A percentile compares a stretch with the other conserved stretches of the same genome.
Conservation (phyloP, 768 basidiomycete species). For the Lentinula detonsa region DNA sequence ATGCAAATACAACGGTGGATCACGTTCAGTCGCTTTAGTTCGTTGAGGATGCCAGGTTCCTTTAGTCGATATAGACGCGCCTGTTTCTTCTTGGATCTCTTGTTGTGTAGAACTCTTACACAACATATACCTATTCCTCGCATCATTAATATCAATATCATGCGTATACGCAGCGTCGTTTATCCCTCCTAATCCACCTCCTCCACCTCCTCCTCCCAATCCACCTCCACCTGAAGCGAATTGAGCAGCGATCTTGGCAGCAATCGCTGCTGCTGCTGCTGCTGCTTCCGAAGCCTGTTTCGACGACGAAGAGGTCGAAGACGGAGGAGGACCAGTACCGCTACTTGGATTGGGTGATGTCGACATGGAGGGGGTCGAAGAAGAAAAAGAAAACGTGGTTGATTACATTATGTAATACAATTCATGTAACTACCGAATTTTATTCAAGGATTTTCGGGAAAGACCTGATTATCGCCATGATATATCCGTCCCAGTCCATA, state of each 20-base stretch:
- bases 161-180: constrained; percentile 80
- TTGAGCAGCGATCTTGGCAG: constrained; percentile 92
- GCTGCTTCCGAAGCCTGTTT: constrained; percentile 67
- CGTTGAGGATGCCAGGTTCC: constrained; percentile 97
- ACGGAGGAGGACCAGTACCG: no score
- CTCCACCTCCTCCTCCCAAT: constrained; percentile 45
- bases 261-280: constrained; percentile 79
- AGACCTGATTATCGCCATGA: no score
- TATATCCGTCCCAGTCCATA: no score
- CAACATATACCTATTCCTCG: constrained; percentile 89
- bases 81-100: constrained; percentile 91
- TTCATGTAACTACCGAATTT: no score
- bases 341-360: neutral
- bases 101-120: constrained; percentile 91
- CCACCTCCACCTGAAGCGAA: constrained; percentile 44
- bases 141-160: constrained; percentile 96
- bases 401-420: no score
- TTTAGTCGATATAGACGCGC: constrained; percentile 88
- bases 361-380: neutral
- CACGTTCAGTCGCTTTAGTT: constrained; percentile 83
- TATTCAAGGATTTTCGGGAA: no score
- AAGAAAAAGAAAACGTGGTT: no score
- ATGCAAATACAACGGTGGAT: constrained; percentile 92
- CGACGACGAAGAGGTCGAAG: constrained; percentile 21
- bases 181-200: constrained; percentile 26